Evolutionary conservation across 345 rosid species (phyloP).

Genomic region (Brassica incana): DNA sequence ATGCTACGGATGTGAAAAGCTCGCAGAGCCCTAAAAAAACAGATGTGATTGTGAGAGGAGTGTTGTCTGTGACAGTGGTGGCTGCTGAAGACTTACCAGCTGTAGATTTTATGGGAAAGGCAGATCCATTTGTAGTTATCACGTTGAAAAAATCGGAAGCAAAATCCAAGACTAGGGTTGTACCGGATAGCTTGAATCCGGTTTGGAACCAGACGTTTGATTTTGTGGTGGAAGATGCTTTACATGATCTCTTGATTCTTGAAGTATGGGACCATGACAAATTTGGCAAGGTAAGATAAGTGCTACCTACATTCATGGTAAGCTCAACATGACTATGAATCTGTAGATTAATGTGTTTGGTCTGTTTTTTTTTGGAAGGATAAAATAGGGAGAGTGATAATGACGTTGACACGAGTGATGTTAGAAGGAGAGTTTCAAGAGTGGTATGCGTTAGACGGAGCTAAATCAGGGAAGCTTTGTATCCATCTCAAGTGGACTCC

Average conservation of each 20-base stretch:
- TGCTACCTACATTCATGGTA: neutral
- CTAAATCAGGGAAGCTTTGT: constrained; percentile 66
- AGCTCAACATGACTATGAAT: neutral
- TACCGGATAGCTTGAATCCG: constrained; percentile 74
- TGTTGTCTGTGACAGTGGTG: constrained; percentile 67
- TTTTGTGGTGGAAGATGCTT: constrained; percentile 89
- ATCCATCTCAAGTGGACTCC: constrained; percentile 80
- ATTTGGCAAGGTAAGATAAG: constrained; percentile 66
- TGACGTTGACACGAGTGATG: constrained; percentile 83
- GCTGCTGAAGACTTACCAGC: constrained; percentile 77
- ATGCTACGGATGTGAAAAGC: constrained; percentile 21
- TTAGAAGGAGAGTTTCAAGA: constrained; percentile 78
- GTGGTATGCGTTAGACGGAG: constrained; percentile 55
- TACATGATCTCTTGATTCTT: constrained; percentile 72
- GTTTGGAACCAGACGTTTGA: constrained; percentile 97
- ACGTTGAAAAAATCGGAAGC: constrained; percentile 69
- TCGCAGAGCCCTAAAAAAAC: constrained; percentile 43
- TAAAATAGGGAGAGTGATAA: constrained; percentile 73
- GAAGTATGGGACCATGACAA: constrained; percentile 89
- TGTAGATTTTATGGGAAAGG: constrained; percentile 74
- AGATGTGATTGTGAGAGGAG: constrained; percentile 83
- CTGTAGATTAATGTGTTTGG: neutral
- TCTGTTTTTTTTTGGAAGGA: constrained; percentile 43
- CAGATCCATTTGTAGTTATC: constrained; percentile 79
- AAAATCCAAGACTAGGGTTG: constrained; percentile 78